Conservation (phyloP, 805 yeast genomes). For the Candida sanyiensis region DNA sequence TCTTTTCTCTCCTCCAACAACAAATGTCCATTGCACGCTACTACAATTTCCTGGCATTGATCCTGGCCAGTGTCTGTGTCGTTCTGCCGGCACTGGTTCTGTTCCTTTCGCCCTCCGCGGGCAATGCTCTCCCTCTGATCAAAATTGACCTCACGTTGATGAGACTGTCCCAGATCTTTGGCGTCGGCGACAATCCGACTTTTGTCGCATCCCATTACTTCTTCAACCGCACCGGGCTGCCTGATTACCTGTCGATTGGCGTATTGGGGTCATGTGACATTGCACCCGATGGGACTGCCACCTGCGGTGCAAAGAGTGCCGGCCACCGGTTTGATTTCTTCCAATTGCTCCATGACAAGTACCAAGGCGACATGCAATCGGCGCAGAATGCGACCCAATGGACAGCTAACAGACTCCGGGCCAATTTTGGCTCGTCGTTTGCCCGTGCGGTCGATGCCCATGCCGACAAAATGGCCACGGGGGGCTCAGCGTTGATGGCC, state of each 20-base stretch:
- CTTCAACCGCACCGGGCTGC: conserved; percentile 4
- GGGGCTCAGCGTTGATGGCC: background rate
- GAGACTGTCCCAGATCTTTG: background rate
- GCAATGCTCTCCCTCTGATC: background rate
- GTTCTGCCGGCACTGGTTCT: background rate
- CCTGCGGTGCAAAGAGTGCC: background rate
- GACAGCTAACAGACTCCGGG: background rate
- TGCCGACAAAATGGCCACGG: background rate
- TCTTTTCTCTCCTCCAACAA: too few species aligned
- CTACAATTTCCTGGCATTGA: background rate
- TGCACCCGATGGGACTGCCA: background rate
- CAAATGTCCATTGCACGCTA: too few species aligned
- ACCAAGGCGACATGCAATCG: conserved; percentile 4
- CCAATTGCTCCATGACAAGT: background rate
- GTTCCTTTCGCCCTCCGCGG: conserved; percentile 1
- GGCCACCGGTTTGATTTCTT: conserved; percentile 4
- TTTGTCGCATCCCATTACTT: background rate
- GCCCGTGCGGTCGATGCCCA: background rate
- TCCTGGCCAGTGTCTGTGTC: background rate
- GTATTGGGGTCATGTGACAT: conserved; percentile 1
- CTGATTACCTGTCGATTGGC: conserved; percentile 4
- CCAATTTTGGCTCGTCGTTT: conserved; percentile 1
- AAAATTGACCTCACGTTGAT: conserved; percentile 2
- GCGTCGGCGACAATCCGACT: conserved; percentile 2
- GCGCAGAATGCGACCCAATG: background rate